Percentiles rank a stretch among this genome's conserved stretches.
Evolutionary conservation across 2,329 filamentous ascomycete species (phyloP).

Genomic region (Boeremia lycopersici): DNA sequence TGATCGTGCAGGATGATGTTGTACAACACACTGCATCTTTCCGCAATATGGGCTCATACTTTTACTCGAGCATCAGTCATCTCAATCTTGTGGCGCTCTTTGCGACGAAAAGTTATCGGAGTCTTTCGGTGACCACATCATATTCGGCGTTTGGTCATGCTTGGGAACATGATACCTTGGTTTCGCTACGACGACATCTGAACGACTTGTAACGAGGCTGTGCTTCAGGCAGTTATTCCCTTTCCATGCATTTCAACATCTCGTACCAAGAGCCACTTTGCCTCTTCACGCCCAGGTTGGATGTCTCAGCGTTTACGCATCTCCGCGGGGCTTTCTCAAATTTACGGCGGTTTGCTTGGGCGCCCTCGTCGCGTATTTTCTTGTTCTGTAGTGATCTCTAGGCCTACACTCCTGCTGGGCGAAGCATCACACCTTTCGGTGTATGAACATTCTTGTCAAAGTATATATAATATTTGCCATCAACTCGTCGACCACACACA

Average conservation of each 20-base stretch:
- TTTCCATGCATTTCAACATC: slow-evolving; percentile 1
- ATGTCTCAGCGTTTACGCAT: slow-evolving; percentile 15
- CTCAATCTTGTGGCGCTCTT: background rate
- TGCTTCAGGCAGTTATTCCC: slow-evolving; percentile 7
- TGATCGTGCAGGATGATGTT: slow-evolving; percentile 1
- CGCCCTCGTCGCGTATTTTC: background rate
- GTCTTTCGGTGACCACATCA: slow-evolving; percentile 30
- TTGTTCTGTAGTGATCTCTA: slow-evolving; percentile 2
- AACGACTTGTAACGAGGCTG: slow-evolving; percentile 13
- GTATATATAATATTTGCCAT: slow-evolving; percentile 32
- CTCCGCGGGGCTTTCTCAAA: slow-evolving; percentile 2
- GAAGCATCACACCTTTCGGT: slow-evolving; percentile 19
- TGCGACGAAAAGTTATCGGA: slow-evolving; percentile 32
- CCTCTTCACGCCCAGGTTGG: slow-evolving; percentile 5
- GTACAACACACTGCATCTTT: slow-evolving; percentile 12
- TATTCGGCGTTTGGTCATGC: slow-evolving; percentile 37
- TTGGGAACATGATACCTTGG: slow-evolving; percentile 40
- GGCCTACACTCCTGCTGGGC: slow-evolving; percentile 15
- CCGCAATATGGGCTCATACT: background rate
- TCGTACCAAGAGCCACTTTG: background rate
- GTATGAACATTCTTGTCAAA: slow-evolving; percentile 22
- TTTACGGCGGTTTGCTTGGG: slow-evolving; percentile 9
- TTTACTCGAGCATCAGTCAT: background rate
- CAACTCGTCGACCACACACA: background rate
- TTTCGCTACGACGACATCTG: slow-evolving; percentile 17